Conservation (phyloP, 768 basidiomycete genomes). For the Lactifluus rugatus region DNA sequence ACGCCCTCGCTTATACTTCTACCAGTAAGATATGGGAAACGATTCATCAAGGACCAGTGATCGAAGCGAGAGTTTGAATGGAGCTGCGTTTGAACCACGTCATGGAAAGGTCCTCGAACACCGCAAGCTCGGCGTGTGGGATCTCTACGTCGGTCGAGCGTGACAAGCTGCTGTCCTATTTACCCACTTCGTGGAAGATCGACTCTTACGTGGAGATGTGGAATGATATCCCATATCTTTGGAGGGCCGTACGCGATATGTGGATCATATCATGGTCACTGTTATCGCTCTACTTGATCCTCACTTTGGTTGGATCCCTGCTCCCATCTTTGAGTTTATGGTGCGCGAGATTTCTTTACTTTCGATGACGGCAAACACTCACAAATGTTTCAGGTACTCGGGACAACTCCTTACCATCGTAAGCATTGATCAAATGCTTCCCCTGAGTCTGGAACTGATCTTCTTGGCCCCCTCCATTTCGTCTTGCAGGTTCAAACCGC, state of each 20-base stretch:
- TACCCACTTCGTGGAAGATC: conserved; percentile 34
- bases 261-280: conserved; percentile 4
- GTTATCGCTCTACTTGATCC: neutral
- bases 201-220: conserved; percentile 40
- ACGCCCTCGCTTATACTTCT: too few species aligned
- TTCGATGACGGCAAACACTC: neutral
- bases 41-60: neutral
- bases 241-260: conserved; percentile 37
- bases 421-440: conserved; percentile 17
- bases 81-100: neutral
- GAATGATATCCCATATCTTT: conserved; percentile 51
- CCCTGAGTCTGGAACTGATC: neutral
- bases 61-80: too few species aligned
- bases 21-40: neutral
- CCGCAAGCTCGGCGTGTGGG: conserved; percentile 63
- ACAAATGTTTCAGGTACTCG: conserved; percentile 5
- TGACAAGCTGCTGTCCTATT: conserved; percentile 28
- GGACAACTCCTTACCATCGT: conserved; percentile 14
- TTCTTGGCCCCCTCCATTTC: neutral
- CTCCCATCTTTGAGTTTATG: conserved; percentile 10
- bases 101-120: conserved; percentile 35
- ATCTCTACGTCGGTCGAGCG: conserved; percentile 62
- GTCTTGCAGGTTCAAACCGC: conserved; percentile 7
- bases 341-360: neutral
- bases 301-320: neutral